Evolutionary conservation across 2,329 filamentous ascomycete species (phyloP).

Genomic region (Fusarium napiforme): DNA sequence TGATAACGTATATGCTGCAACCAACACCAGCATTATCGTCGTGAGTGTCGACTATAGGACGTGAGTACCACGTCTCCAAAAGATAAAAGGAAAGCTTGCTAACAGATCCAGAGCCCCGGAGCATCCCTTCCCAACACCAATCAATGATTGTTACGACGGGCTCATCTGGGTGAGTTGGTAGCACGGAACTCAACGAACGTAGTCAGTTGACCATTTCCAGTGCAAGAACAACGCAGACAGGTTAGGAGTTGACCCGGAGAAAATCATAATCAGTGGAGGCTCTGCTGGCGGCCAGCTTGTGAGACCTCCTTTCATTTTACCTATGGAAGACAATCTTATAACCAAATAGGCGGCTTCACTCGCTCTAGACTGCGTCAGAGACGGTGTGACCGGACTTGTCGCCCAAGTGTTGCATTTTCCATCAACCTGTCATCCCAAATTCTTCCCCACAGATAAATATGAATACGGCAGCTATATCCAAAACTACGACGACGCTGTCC

Average conservation of each 20-base stretch:
- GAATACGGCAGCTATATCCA: constrained; percentile 41
- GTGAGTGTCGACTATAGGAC: constrained; percentile 40
- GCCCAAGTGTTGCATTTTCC: constrained; percentile 40
- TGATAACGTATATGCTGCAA: constrained; percentile 39
- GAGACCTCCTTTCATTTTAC: not conserved
- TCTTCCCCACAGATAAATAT: constrained; percentile 36
- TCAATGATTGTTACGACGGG: constrained; percentile 39
- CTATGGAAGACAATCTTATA: not conserved
- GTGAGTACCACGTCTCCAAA: not conserved
- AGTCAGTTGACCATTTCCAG: not conserved
- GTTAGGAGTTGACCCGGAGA: constrained; percentile 31
- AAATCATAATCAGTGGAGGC: constrained; percentile 35
- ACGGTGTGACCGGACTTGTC: constrained; percentile 29
- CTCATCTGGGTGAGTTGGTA: constrained; percentile 35
- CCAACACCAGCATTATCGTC: constrained; percentile 28
- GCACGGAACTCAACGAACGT: fast-evolving
- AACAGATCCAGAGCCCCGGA: constrained; percentile 32
- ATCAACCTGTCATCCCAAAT: constrained; percentile 37
- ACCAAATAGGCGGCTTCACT: constrained; percentile 29
- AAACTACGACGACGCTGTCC: constrained; percentile 22
- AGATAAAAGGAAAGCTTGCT: fast-evolving
- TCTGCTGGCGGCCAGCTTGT: constrained; percentile 40
- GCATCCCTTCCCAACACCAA: constrained; percentile 33
- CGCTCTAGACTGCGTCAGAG: constrained; percentile 9
- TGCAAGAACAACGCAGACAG: constrained; percentile 34